phyloP scores from a whole-genome alignment of 139 green algal genomes.

The Deuterostichococcus epilithicus region DNA sequence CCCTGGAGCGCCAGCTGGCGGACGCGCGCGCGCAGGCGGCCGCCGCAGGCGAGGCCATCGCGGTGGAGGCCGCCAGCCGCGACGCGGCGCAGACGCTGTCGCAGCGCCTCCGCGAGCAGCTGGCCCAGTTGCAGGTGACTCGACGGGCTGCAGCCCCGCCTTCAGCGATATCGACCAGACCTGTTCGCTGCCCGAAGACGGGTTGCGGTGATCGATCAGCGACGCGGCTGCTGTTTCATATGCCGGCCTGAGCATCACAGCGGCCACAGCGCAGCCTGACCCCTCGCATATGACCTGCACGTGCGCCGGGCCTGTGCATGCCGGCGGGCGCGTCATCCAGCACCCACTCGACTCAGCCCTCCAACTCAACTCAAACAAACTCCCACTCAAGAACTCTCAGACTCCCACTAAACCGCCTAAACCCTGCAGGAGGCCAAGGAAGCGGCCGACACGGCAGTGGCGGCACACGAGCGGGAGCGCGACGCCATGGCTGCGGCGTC shows the following conservation, averaged over 20 bases:
- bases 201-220: no score
- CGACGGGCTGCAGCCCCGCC: constrained; percentile 11
- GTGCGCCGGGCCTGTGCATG: no score
- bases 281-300: no score
- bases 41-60: not conserved
- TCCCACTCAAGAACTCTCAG: not conserved
- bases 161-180: constrained; percentile 11
- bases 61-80: not conserved
- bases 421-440: not conserved
- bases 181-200: no score
- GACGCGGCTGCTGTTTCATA: no score
- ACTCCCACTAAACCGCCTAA: no score
- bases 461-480: not conserved
- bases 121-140: constrained; percentile 5
- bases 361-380: not conserved
- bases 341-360: no score
- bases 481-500: constrained; percentile 1
- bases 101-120: not conserved
- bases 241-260: no score
- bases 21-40: not conserved
- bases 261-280: no score
- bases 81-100: not conserved
- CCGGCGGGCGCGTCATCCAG: no score
- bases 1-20: constrained; percentile 4
- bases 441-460: not conserved